Percentiles rank a stretch among this genome's conserved stretches.
Conservation (phyloP, 2,329 filamentous ascomycete species). For the Microdochium nivale region DNA sequence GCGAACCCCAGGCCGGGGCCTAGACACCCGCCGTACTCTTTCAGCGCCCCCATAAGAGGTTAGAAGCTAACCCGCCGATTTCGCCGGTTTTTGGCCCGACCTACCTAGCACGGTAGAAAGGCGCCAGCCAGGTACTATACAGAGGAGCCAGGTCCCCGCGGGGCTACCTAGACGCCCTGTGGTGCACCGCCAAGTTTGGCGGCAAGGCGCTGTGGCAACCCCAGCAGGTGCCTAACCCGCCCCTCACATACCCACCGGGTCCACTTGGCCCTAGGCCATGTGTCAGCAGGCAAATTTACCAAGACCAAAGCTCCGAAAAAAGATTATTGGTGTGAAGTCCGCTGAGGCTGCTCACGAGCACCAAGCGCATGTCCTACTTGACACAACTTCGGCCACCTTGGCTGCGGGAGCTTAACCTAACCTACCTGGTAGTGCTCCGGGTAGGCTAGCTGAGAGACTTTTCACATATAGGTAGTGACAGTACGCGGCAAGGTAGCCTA, state of each 20-base stretch:
- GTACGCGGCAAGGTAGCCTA: no score
- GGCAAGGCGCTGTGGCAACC: not conserved
- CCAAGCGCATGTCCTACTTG: conserved; percentile 3
- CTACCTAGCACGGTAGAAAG: not conserved
- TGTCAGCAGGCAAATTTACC: not conserved
- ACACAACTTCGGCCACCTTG: conserved; percentile 5
- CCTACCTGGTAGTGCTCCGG: not conserved
- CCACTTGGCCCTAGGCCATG: not conserved
- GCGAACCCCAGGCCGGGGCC: not conserved
- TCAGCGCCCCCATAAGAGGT: not conserved
- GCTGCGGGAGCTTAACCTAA: not conserved
- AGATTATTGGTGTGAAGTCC: not conserved
- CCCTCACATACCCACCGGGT: not conserved
- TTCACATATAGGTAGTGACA: not conserved
- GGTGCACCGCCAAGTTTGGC: not conserved
- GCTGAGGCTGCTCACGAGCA: not conserved
- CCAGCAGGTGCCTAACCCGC: not conserved
- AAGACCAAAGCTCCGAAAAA: not conserved
- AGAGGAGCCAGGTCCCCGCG: not conserved
- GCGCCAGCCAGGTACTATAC: not conserved
- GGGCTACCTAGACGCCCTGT: not conserved
- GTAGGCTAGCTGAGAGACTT: not conserved
- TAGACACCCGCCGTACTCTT: not conserved
- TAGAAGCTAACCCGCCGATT: not conserved
- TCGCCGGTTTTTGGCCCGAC: not conserved